Evolutionary conservation across 2,329 filamentous ascomycete species (phyloP).

Genomic region (Claviceps quebecensis): DNA sequence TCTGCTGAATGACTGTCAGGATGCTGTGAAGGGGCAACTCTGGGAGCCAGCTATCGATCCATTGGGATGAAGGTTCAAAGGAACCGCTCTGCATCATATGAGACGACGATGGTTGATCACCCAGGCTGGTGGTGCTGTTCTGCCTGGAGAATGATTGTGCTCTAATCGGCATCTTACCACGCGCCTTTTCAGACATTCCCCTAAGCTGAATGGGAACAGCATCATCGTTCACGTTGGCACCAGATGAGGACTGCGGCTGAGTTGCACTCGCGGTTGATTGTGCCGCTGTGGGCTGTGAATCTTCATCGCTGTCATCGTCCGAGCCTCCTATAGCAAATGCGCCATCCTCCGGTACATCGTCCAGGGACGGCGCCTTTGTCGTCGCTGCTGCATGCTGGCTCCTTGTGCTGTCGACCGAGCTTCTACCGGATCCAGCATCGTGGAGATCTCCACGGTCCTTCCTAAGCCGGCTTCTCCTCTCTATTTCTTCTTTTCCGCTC

Average conservation of each 20-base stretch:
- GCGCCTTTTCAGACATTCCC: constrained; percentile 93
- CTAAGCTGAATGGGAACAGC: constrained; percentile 69
- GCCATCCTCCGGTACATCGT: constrained; percentile 43
- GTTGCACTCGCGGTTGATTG: constrained; percentile 51
- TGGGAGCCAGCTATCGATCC: constrained; percentile 92
- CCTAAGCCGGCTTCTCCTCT: constrained; percentile 56
- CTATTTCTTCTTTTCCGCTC: constrained; percentile 81
- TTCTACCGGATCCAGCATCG: constrained; percentile 37
- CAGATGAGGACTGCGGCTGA: constrained; percentile 53
- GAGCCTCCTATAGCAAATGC: constrained; percentile 84
- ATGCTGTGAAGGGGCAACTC: constrained; percentile 81
- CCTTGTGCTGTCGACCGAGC: constrained; percentile 53
- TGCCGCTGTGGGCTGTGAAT: constrained; percentile 41
- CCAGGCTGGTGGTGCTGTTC: constrained; percentile 74
- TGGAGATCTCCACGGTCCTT: constrained; percentile 42
- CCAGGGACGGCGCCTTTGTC: constrained; percentile 14
- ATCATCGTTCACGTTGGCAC: constrained; percentile 59
- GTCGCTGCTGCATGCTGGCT: constrained; percentile 34
- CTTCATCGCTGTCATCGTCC: constrained; percentile 48
- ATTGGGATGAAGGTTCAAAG: constrained; percentile 68
- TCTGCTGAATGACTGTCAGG: constrained; percentile 58
- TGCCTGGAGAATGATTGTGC: constrained; percentile 74
- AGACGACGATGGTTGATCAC: constrained; percentile 45
- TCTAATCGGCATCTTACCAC: constrained; percentile 87
- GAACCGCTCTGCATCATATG: constrained; percentile 37